A percentile compares a stretch with the other conserved stretches of the same genome.
phyloP scores from a whole-genome alignment of 345 rosid genomes.

The Balakata baccata region DNA sequence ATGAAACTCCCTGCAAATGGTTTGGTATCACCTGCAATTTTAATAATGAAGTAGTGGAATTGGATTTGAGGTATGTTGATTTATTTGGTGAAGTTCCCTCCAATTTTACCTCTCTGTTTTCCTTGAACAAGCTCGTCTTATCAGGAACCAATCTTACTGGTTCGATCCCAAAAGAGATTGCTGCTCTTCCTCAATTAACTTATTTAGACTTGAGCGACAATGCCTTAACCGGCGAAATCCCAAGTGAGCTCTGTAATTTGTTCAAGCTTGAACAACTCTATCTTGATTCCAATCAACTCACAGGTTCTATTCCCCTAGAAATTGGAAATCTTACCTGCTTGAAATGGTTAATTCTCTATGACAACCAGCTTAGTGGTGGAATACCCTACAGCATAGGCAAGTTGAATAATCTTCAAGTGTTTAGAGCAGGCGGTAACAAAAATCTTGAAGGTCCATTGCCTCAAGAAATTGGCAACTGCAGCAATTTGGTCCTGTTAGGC shows the following conservation, averaged over 20 bases:
- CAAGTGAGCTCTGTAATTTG: conserved; percentile 57
- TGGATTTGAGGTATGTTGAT: conserved; percentile 47
- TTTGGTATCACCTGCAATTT: conserved; percentile 45
- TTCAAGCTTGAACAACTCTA: conserved; percentile 46
- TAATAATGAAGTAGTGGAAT: conserved; percentile 32
- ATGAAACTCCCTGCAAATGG: conserved; percentile 57
- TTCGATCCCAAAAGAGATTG: conserved; percentile 50
- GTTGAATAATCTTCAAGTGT: conserved; percentile 45
- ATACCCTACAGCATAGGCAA: conserved; percentile 61
- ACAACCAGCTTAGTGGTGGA: conserved; percentile 64
- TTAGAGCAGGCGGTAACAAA: conserved; percentile 90
- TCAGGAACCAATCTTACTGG: conserved; percentile 71
- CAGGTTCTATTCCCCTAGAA: conserved; percentile 55
- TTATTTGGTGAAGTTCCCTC: conserved; percentile 47
- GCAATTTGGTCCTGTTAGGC: conserved; percentile 54
- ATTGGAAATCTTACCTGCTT: conserved; percentile 60
- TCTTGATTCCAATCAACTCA: conserved; percentile 59
- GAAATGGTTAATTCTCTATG: conserved; percentile 50
- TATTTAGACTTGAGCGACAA: conserved; percentile 68
- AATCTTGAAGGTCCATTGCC: conserved; percentile 70
- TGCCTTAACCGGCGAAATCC: conserved; percentile 62
- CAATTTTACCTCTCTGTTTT: conserved; percentile 40
- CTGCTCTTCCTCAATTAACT: conserved; percentile 31
- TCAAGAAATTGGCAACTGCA: conserved; percentile 67
- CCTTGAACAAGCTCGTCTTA: conserved; percentile 47